These are phyloP conservation scores for Dunaliella primolecta DNA, from an alignment of 139 green algal genomes.

Conservation along the genomic window DNA sequence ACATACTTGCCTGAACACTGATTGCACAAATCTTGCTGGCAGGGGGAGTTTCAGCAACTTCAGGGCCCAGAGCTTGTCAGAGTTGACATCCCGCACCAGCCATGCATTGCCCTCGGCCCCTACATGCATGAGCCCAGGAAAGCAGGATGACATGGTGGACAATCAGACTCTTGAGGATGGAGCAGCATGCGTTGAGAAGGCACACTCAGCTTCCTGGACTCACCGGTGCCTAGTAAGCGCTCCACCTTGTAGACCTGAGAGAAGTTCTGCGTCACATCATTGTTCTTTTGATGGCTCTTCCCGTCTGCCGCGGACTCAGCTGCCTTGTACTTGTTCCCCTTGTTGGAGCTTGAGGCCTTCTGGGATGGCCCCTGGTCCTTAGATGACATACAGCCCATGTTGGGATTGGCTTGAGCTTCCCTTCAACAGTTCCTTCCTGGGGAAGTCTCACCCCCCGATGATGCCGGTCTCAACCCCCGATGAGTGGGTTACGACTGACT, in stretches of 20 bases:
- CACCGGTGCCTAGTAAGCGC: neutral
- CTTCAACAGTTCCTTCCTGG: no score
- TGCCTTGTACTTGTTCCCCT: no score
- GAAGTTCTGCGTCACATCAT: neutral
- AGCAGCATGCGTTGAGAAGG: neutral
- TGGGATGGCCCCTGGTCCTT: no score
- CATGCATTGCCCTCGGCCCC: slow-evolving; percentile 48
- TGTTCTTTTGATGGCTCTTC: no score
- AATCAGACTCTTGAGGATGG: neutral
- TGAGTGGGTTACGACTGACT: no score
- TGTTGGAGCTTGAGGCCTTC: no score
- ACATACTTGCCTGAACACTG: slow-evolving; percentile 28
- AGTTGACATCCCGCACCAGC: slow-evolving; percentile 41
- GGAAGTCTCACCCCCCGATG: no score
- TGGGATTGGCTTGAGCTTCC: no score
- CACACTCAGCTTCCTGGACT: neutral
- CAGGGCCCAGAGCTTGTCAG: slow-evolving; percentile 39
- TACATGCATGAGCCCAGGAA: no score
- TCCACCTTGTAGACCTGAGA: neutral
- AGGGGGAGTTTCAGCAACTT: slow-evolving; percentile 59
- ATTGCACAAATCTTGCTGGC: slow-evolving; percentile 41
- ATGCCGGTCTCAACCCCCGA: no score
- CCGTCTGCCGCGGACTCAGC: no score
- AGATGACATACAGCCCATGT: no score
- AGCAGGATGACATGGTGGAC: neutral